phyloP scores from a whole-genome alignment of 2,329 filamentous ascomycete genomes.

The Aspergillaceae sp. region DNA sequence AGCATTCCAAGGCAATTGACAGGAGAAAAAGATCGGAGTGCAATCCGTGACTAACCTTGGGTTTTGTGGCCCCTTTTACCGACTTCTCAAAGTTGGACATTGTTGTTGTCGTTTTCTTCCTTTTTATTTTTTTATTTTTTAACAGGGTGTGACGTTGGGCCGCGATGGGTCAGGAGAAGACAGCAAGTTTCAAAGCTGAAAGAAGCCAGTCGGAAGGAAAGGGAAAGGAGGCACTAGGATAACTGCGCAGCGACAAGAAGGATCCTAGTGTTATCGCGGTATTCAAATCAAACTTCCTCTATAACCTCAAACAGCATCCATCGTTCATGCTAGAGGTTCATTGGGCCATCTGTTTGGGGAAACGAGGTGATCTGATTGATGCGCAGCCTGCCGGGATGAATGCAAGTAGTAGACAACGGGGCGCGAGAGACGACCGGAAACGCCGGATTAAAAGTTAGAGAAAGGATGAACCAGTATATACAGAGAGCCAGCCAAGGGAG shows the following conservation, averaged over 20 bases:
- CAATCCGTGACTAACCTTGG: slow-evolving; percentile 58
- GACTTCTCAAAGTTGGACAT: slow-evolving; percentile 86
- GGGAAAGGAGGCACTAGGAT: not conserved
- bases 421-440: not conserved
- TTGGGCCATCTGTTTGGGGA: slow-evolving; percentile 21
- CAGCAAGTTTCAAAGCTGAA: not conserved
- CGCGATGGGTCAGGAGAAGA: slow-evolving; percentile 7
- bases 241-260: not conserved
- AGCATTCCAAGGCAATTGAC: slow-evolving; percentile 2
- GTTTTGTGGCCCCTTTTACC: slow-evolving; percentile 96
- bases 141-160: slow-evolving; percentile 7
- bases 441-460: not conserved
- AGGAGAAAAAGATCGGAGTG: slow-evolving; percentile 1
- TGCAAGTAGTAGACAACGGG: not conserved
- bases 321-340: slow-evolving; percentile 16
- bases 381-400: slow-evolving; percentile 6
- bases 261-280: slow-evolving; percentile 6
- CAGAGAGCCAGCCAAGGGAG: not conserved
- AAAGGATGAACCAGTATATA: not conserved
- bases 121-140: not conserved
- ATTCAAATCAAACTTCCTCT: slow-evolving; percentile 11
- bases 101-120: slow-evolving; percentile 5
- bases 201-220: not conserved
- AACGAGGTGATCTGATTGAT: slow-evolving; percentile 3
- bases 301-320: slow-evolving; percentile 15